Percentiles rank a stretch among this genome's conserved stretches.
Evolutionary conservation across 192 early-diverging fungal genomes (phyloP).

Genomic region (Backusella tarrabulga): DNA sequence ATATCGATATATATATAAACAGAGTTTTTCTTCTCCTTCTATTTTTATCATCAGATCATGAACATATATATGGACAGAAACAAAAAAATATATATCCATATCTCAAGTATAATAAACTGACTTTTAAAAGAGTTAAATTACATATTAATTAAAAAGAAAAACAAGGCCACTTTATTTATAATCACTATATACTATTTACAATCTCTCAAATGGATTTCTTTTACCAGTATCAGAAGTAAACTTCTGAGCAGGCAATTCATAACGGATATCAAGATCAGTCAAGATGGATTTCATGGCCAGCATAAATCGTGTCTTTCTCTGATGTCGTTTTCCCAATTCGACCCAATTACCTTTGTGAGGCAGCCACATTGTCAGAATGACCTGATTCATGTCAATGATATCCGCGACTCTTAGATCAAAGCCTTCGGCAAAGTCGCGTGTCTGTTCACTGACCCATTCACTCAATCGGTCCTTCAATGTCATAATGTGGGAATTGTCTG

Average conservation of each 20-base stretch:
- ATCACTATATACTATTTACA: not conserved
- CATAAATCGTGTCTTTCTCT: slow-evolving; percentile 62
- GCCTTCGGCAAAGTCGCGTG: slow-evolving; percentile 56
- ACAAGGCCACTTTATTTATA: not conserved
- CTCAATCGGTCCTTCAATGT: slow-evolving; percentile 60
- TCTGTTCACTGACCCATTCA: slow-evolving; percentile 53
- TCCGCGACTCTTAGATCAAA: slow-evolving; percentile 63
- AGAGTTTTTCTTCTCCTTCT: not conserved
- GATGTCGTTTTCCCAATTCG: slow-evolving; percentile 61
- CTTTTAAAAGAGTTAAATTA: not conserved
- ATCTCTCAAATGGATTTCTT: slow-evolving; percentile 5
- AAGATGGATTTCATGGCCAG: slow-evolving; percentile 63
- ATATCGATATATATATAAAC: not conserved
- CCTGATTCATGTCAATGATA: slow-evolving; percentile 58
- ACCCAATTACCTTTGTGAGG: slow-evolving; percentile 85
- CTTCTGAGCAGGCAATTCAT: slow-evolving; percentile 35
- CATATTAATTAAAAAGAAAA: not conserved
- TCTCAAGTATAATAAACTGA: not conserved
- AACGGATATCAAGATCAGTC: slow-evolving; percentile 57
- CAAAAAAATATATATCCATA: not conserved
- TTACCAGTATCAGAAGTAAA: slow-evolving; percentile 1
- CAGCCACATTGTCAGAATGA: slow-evolving; percentile 66
- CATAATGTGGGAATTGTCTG: slow-evolving; percentile 60
- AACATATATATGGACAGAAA: not conserved
- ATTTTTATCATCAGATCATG: not conserved